Evolutionary conservation across 2,329 filamentous ascomycete species (phyloP).

Genomic region (Pyrenophora teres): DNA sequence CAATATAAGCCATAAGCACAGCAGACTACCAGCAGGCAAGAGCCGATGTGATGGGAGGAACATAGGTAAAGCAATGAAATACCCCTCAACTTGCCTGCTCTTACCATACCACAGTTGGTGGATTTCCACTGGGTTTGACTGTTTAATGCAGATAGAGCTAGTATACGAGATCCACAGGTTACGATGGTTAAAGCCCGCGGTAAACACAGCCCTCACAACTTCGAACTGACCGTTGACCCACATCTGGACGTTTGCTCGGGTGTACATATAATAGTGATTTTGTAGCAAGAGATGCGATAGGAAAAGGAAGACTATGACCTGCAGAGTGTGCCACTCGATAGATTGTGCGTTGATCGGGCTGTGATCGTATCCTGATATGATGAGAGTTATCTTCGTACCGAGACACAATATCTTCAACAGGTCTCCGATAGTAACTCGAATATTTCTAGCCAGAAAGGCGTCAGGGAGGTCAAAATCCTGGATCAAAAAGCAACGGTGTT

Average conservation of each 20-base stretch:
- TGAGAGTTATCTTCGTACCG: neutral
- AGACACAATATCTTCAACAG: neutral
- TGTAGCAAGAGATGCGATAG: neutral
- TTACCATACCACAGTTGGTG: too few relatives aligned
- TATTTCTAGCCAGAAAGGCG: neutral
- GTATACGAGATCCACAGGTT: neutral
- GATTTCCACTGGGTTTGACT: too few relatives aligned
- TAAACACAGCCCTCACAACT: neutral
- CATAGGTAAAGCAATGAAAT: too few relatives aligned
- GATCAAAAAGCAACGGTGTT: neutral
- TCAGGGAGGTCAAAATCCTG: neutral
- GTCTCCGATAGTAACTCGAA: neutral
- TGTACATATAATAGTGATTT: neutral
- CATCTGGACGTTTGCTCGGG: neutral
- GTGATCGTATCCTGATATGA: neutral
- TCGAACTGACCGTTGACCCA: neutral
- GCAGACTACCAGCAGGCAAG: too few relatives aligned
- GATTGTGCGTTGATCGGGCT: neutral
- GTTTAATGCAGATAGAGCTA: too few relatives aligned
- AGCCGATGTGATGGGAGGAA: too few relatives aligned
- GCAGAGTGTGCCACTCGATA: neutral
- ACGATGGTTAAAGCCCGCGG: neutral
- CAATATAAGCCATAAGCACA: too few relatives aligned
- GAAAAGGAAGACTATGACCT: neutral
- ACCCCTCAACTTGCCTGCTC: too few relatives aligned